Conservation (phyloP, 805 yeast genomes). For the Ogataea paradorogensis region DNA sequence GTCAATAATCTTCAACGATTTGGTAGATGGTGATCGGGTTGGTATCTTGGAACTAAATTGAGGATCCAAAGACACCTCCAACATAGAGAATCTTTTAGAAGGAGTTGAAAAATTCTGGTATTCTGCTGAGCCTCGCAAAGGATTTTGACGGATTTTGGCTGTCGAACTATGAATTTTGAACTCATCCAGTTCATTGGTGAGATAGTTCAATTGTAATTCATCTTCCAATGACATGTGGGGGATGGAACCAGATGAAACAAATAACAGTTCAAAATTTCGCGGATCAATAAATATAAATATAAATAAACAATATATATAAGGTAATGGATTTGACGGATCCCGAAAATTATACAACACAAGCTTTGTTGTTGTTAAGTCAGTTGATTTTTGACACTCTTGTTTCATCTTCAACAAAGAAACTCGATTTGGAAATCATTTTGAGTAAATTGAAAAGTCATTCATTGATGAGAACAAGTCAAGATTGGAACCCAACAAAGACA, state of each 20-base stretch:
- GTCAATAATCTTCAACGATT: conserved; percentile 11
- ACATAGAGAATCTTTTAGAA: conserved; percentile 13
- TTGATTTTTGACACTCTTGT: conserved; percentile 22
- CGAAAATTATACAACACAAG: conserved; percentile 27
- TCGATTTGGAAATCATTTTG: conserved; percentile 14
- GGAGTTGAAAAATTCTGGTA: not conserved
- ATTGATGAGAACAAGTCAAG: conserved; percentile 17
- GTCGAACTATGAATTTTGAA: conserved; percentile 9
- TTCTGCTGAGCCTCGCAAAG: not conserved
- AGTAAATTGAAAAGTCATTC: conserved; percentile 25
- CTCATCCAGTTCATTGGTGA: conserved; percentile 1
- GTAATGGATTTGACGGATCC: conserved; percentile 14
- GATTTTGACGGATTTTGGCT: not conserved
- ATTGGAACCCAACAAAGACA: conserved; percentile 13
- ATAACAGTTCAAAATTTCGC: conserved; percentile 1
- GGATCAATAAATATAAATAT: conserved; percentile 6
- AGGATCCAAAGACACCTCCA: conserved; percentile 17
- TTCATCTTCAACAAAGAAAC: conserved; percentile 14
- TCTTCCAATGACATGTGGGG: conserved; percentile 3
- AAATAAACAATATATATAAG: not conserved
- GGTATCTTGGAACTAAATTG: conserved; percentile 26
- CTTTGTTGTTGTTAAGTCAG: conserved; percentile 32
- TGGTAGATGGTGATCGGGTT: conserved; percentile 21
- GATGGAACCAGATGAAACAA: conserved; percentile 1
- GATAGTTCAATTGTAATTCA: conserved; percentile 1